phyloP scores from a whole-genome alignment of 139 green algal genomes.

The Volvox africanus region DNA sequence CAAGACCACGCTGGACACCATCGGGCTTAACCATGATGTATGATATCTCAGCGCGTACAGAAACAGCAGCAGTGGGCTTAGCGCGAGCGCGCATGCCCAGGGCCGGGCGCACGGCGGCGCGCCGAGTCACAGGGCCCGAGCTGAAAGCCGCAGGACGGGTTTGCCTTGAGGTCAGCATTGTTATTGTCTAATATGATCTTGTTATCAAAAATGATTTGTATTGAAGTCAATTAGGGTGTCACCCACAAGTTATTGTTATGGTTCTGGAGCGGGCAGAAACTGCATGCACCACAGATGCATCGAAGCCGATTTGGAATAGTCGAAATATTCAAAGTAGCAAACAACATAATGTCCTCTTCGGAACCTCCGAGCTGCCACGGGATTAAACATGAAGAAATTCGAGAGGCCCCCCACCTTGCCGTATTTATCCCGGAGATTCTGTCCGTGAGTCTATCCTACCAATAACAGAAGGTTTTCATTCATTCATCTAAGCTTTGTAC shows the following conservation, averaged over 20 bases:
- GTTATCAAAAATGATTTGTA: too few species aligned
- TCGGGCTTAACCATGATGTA: constrained; percentile 99
- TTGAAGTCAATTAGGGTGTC: too few species aligned
- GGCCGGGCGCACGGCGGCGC: constrained; percentile 25
- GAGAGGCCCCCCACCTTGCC: not conserved
- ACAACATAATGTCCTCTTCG: too few species aligned
- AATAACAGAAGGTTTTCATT: too few species aligned
- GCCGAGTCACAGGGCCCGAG: not conserved
- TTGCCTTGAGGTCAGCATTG: constrained; percentile 13
- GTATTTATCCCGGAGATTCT: constrained; percentile 15
- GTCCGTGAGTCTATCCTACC: not conserved
- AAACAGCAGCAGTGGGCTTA: constrained; percentile 33
- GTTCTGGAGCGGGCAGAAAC: too few species aligned
- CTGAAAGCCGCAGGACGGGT: not conserved
- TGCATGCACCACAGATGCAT: too few species aligned
- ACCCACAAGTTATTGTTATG: too few species aligned
- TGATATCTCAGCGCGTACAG: constrained; percentile 71
- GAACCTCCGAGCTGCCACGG: too few species aligned
- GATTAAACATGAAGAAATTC: not conserved
- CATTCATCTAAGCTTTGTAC: too few species aligned
- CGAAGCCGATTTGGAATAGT: too few species aligned
- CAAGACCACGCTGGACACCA: constrained; percentile 91
- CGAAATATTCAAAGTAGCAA: too few species aligned
- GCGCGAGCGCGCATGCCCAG: constrained; percentile 32
- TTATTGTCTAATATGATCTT: not conserved